Evolutionary conservation across 2,329 filamentous ascomycete genomes (phyloP).

Genomic region (Dryadomyces quercivorus): DNA sequence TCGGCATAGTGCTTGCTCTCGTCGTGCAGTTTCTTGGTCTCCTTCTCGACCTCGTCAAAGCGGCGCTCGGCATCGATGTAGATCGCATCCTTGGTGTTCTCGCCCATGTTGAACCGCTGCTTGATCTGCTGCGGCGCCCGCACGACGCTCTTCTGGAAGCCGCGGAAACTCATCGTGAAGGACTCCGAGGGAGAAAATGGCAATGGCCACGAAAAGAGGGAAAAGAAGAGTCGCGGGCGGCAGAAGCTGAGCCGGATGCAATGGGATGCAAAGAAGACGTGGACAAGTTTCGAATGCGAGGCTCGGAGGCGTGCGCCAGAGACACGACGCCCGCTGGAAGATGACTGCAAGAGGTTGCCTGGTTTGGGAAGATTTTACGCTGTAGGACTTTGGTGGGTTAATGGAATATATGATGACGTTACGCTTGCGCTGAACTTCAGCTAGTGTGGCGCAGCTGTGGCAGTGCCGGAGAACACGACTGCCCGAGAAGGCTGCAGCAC

Average conservation of each 20-base stretch:
- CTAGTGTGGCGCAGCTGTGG: slow-evolving; percentile 2
- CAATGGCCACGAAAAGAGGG: background rate
- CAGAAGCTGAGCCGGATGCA: slow-evolving; percentile 1
- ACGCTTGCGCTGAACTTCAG: background rate
- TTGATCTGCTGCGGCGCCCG: slow-evolving; percentile 89
- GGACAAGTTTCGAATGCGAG: background rate
- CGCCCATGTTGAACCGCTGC: slow-evolving; percentile 86
- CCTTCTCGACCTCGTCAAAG: slow-evolving; percentile 84
- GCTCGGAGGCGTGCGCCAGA: background rate
- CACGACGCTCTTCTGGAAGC: slow-evolving; percentile 79
- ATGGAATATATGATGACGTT: background rate
- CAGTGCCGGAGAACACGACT: background rate
- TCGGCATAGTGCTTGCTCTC: slow-evolving; percentile 97
- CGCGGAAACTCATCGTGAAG: slow-evolving; percentile 80
- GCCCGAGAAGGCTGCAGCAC: no score
- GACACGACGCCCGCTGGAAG: background rate
- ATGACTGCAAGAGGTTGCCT: no score
- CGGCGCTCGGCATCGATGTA: slow-evolving; percentile 91
- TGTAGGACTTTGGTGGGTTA: background rate
- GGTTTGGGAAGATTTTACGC: no score
- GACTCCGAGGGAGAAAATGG: background rate
- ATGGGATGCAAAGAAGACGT: background rate
- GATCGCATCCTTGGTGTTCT: slow-evolving; percentile 87
- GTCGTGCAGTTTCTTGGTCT: slow-evolving; percentile 95
- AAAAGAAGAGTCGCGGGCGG: background rate